A percentile compares a stretch with the other conserved stretches of the same genome.
Conservation (phyloP, 1,284 basidiomycete genomes). For the Cutaneotrichosporon arboriforme region DNA sequence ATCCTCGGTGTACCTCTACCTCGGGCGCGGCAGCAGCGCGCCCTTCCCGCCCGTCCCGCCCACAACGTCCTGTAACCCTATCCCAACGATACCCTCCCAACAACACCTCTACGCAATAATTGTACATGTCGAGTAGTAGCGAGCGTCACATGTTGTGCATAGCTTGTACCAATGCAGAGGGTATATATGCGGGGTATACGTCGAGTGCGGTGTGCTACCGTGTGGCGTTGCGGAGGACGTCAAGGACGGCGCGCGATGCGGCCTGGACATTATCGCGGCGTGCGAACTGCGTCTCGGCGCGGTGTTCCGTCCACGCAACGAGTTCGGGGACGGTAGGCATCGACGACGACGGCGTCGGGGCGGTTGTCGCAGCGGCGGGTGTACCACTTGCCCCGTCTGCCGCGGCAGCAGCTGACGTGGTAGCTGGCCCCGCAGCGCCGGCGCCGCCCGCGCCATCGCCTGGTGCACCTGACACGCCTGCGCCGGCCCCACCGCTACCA, state of each 20-base stretch:
- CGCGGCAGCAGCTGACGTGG: background rate
- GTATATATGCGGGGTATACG: background rate
- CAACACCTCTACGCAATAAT: too few relatives aligned
- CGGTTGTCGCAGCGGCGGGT: background rate
- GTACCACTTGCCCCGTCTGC: background rate
- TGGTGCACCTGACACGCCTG: background rate
- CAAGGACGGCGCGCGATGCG: conserved; percentile 13
- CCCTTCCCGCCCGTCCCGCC: too few relatives aligned
- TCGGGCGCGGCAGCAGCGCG: too few relatives aligned
- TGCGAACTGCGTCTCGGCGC: conserved; percentile 15
- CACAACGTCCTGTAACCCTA: too few relatives aligned
- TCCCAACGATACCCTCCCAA: too few relatives aligned
- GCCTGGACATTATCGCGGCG: conserved; percentile 14
- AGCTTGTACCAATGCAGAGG: background rate
- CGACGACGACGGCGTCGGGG: background rate
- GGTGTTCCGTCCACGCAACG: conserved; percentile 13
- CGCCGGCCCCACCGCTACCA: too few relatives aligned
- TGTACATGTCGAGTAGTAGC: too few relatives aligned
- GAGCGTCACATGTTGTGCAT: too few relatives aligned
- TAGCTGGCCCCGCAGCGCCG: background rate
- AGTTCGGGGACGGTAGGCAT: conserved; percentile 8
- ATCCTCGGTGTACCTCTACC: too few relatives aligned
- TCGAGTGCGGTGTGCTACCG: background rate
- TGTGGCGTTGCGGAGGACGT: conserved; percentile 5
- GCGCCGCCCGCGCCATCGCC: background rate